Conservation (phyloP, 306 rosid species). For the Erythrophleum fordii region DNA sequence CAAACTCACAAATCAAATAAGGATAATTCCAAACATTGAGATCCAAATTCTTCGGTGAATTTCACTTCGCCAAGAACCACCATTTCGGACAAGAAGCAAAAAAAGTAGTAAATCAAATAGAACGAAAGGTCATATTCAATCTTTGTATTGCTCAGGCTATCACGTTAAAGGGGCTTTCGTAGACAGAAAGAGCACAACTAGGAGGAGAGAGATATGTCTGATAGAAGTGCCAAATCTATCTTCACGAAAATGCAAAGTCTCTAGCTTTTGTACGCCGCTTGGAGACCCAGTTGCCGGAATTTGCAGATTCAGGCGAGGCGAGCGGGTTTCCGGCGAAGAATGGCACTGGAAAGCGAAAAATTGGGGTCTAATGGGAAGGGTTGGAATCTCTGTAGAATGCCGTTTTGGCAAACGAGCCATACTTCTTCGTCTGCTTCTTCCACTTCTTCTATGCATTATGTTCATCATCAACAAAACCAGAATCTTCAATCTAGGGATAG, state of each 20-base stretch:
- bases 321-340: slow-evolving; percentile 38
- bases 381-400: slow-evolving; percentile 75
- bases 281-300: slow-evolving; percentile 38
- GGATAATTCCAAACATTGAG: slow-evolving; percentile 31
- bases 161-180: slow-evolving; percentile 43
- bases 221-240: slow-evolving; percentile 36
- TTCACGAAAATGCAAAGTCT: slow-evolving; percentile 36
- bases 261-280: slow-evolving; percentile 33
- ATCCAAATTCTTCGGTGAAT: slow-evolving; percentile 33
- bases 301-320: slow-evolving; percentile 25
- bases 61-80: slow-evolving; percentile 22
- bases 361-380: slow-evolving; percentile 63
- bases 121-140: slow-evolving; percentile 55
- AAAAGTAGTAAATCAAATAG: slow-evolving; percentile 32
- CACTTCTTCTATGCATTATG: slow-evolving; percentile 54
- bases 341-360: slow-evolving; percentile 72
- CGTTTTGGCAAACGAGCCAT: slow-evolving; percentile 79
- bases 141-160: slow-evolving; percentile 41
- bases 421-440: slow-evolving; percentile 61
- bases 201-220: slow-evolving; percentile 24
- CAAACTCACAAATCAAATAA: slow-evolving; percentile 38
- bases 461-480: slow-evolving; percentile 53
- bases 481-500: slow-evolving; percentile 64
- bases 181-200: slow-evolving; percentile 36
- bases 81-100: slow-evolving; percentile 42